These are phyloP conservation scores for Ulota crispa DNA, from an alignment of 225 moss, liverwort and hornwort genomes.

Conservation along the genomic window DNA sequence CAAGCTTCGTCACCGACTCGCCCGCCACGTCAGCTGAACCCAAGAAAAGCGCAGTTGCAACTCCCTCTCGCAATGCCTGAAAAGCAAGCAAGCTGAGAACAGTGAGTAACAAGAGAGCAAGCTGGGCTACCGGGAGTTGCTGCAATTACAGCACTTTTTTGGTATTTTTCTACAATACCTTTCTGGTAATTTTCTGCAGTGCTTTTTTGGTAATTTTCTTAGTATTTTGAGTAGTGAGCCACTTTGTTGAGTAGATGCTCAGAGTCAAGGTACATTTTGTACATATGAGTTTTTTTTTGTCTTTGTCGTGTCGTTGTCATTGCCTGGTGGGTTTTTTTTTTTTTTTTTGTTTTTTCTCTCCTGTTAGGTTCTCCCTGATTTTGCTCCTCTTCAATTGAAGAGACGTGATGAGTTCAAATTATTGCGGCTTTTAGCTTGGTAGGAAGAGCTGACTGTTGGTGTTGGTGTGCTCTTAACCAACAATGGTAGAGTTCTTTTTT, in stretches of 20 bases:
- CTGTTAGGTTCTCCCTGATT: slow-evolving; percentile 27
- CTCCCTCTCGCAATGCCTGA: neutral
- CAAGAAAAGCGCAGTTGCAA: neutral
- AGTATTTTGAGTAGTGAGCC: slow-evolving; percentile 5
- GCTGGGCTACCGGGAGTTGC: neutral
- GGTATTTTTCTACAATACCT: too few species aligned
- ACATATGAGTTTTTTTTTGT: slow-evolving; percentile 13
- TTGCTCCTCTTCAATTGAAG: slow-evolving; percentile 42
- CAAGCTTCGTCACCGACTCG: slow-evolving; percentile 5
- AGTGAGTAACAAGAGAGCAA: neutral
- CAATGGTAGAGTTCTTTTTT: slow-evolving; percentile 20
- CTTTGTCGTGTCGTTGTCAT: neutral
- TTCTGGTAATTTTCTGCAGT: too few species aligned
- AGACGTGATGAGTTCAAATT: slow-evolving; percentile 38
- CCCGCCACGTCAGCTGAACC: neutral
- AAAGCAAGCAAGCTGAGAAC: neutral
- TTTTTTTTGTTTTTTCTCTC: neutral
- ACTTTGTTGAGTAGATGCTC: neutral
- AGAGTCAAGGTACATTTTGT: slow-evolving; percentile 37
- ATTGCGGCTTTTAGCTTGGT: slow-evolving; percentile 43
- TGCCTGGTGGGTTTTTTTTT: neutral
- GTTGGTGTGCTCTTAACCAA: slow-evolving; percentile 13
- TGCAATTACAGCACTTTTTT: neutral
- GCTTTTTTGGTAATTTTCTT: neutral
- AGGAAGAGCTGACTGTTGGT: slow-evolving; percentile 26